Conservation (phyloP, 805 yeast species). For the Sugiyamaella americana region DNA sequence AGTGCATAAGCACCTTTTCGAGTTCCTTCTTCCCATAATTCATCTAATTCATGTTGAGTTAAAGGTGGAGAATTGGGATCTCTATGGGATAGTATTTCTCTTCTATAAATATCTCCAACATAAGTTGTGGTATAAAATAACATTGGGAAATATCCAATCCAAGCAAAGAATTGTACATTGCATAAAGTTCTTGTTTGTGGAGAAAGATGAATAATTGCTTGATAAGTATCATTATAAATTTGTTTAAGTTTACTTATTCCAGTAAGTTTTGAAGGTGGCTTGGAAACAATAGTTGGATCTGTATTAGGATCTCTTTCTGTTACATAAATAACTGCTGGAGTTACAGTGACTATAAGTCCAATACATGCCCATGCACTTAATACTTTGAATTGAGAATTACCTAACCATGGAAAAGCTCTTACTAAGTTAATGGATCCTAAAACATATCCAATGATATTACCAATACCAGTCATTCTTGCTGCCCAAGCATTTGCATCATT, state of each 20-base stretch:
- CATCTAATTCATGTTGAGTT: slow-evolving; percentile 34
- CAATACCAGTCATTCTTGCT: slow-evolving; percentile 54
- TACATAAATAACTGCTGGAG: slow-evolving; percentile 37
- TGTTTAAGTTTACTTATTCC: slow-evolving; percentile 5
- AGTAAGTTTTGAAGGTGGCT: slow-evolving; percentile 1
- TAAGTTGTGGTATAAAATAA: slow-evolving; percentile 59
- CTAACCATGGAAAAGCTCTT: slow-evolving; percentile 36
- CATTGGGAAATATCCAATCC: slow-evolving; percentile 66
- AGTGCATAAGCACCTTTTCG: slow-evolving; percentile 49
- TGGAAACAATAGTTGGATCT: slow-evolving; percentile 15
- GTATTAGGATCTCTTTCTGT: slow-evolving; percentile 44
- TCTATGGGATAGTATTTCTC: slow-evolving; percentile 34
- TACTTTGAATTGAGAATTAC: slow-evolving; percentile 47
- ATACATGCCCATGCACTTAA: slow-evolving; percentile 40
- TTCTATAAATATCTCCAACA: slow-evolving; percentile 50
- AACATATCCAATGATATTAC: slow-evolving; percentile 52
- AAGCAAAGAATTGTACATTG: slow-evolving; percentile 54
- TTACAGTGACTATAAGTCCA: slow-evolving; percentile 38
- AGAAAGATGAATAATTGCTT: slow-evolving; percentile 35
- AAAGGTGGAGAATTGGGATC: slow-evolving; percentile 36
- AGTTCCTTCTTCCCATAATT: slow-evolving; percentile 42
- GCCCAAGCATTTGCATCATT: slow-evolving; percentile 61
- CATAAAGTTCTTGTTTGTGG: slow-evolving; percentile 48
- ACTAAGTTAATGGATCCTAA: slow-evolving; percentile 46
- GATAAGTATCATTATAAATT: slow-evolving; percentile 13